Conservation (phyloP, 2,329 filamentous ascomycete genomes). For the Aureobasidium uvarum region DNA sequence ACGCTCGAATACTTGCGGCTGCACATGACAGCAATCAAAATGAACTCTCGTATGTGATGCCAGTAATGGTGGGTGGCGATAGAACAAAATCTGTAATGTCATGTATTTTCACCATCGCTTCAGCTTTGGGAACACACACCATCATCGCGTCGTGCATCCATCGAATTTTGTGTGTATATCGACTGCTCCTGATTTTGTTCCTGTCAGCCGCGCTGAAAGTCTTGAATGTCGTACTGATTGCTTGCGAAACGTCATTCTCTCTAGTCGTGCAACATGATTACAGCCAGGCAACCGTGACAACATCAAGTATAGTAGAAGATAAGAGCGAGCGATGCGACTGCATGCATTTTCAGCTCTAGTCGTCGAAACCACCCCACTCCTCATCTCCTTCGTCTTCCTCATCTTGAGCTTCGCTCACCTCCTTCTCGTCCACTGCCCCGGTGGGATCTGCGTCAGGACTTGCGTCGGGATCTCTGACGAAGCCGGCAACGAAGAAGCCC, state of each 20-base stretch:
- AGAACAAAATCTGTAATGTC: too few species aligned
- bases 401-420: background rate
- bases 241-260: background rate
- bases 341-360: slow-evolving; percentile 26
- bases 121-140: too few species aligned
- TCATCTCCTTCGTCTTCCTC: slow-evolving; percentile 35
- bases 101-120: too few species aligned
- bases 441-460: background rate
- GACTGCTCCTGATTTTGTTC: background rate
- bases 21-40: too few species aligned
- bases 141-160: too few species aligned
- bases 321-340: background rate
- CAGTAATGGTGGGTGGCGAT: too few species aligned
- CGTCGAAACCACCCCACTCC: slow-evolving; percentile 48
- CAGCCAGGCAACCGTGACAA: background rate
- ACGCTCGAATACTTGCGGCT: too few species aligned
- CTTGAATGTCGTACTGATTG: background rate
- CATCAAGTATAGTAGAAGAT: background rate
- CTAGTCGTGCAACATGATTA: background rate
- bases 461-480: slow-evolving; percentile 58
- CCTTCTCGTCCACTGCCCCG: slow-evolving; percentile 11
- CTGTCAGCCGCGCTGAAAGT: too few species aligned
- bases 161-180: background rate
- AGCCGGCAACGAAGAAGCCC: slow-evolving; percentile 93
- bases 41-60: too few species aligned